These are phyloP conservation scores for Pythium insidiosum DNA, from an alignment of 352 stramenopile species.

Conservation along the genomic window DNA sequence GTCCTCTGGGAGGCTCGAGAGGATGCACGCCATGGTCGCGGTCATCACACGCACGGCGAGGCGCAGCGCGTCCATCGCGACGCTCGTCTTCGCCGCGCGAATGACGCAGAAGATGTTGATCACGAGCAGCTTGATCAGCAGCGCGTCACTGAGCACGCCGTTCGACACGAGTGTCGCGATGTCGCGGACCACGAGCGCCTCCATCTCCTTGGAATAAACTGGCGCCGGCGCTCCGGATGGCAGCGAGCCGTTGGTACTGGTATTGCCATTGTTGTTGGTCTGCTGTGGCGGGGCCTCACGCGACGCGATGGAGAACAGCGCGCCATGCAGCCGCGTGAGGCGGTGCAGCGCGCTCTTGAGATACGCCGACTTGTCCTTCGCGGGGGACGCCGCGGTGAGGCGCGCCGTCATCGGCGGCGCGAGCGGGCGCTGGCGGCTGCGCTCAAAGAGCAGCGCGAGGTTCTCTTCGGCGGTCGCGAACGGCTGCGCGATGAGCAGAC, in stretches of 20 bases:
- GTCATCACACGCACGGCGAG: conserved; percentile 36
- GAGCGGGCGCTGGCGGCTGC: conserved; percentile 66
- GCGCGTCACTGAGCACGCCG: conserved; percentile 55
- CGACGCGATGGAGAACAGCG: conserved; percentile 61
- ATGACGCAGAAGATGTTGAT: conserved; percentile 73
- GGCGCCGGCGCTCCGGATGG: conserved; percentile 7
- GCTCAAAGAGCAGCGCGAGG: conserved; percentile 83
- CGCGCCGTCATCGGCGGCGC: conserved; percentile 19
- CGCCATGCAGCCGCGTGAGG: conserved; percentile 80
- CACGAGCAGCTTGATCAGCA: conserved; percentile 75
- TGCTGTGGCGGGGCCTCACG: conserved; percentile 1
- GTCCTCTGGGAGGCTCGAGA: conserved; percentile 17
- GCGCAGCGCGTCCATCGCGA: conserved; percentile 41
- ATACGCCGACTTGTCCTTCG: conserved; percentile 74
- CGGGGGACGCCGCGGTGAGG: conserved; percentile 29
- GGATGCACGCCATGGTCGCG: conserved; percentile 42
- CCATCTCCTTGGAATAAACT: conserved; percentile 63
- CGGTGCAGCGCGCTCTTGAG: conserved; percentile 86
- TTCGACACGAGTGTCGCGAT: conserved; percentile 39
- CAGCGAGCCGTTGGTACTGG: too few relatives aligned
- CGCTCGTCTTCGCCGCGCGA: conserved; percentile 18
- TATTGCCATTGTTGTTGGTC: too few relatives aligned
- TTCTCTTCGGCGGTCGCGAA: conserved; percentile 88
- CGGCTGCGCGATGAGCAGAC: conserved; percentile 71
- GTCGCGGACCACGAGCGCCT: conserved; percentile 54